Evolutionary conservation across 1,284 basidiomycete genomes (phyloP).

Genomic region (Porogramme epimiltina): DNA sequence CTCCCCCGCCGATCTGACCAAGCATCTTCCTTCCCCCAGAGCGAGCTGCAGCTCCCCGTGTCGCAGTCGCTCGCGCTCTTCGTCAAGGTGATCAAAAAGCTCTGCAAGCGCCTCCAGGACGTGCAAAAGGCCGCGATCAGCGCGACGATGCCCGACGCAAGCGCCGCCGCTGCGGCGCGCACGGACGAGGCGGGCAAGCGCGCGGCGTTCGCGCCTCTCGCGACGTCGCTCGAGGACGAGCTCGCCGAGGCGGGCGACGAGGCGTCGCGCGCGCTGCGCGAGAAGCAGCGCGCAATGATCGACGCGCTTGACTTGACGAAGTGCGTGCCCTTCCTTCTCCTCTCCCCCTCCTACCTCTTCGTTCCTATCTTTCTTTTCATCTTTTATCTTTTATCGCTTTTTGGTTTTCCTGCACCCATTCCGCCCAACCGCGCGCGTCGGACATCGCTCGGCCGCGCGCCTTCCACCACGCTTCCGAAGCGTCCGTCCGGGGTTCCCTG

Average conservation of each 20-base stretch:
- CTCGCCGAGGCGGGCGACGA: constrained; percentile 73
- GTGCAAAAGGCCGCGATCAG: constrained; percentile 82
- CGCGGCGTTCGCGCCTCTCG: constrained; percentile 52
- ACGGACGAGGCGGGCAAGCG: constrained; percentile 21
- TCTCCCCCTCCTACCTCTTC: neutral
- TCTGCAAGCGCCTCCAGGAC: constrained; percentile 78
- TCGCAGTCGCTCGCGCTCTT: constrained; percentile 91
- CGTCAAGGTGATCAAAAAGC: constrained; percentile 87
- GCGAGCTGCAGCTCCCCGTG: constrained; percentile 82
- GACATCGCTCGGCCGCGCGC: constrained; percentile 5
- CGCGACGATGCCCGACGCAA: constrained; percentile 49
- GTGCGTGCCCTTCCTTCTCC: constrained; percentile 52
- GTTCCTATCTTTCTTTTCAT: neutral
- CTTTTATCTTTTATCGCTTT: too few species aligned
- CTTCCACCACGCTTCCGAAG: too few species aligned
- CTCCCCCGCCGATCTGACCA: neutral
- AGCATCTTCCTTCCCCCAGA: constrained; percentile 37
- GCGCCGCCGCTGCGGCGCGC: constrained; percentile 21
- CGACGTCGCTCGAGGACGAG: constrained; percentile 59
- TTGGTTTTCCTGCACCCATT: too few species aligned
- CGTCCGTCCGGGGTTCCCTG: too few species aligned
- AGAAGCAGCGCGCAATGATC: constrained; percentile 84
- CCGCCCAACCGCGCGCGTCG: too few species aligned
- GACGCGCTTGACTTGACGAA: constrained; percentile 82
- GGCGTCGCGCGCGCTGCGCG: constrained; percentile 49